Evolutionary conservation across 2,329 filamentous ascomycete genomes (phyloP).

Genomic region (Colletotrichum sojae): DNA sequence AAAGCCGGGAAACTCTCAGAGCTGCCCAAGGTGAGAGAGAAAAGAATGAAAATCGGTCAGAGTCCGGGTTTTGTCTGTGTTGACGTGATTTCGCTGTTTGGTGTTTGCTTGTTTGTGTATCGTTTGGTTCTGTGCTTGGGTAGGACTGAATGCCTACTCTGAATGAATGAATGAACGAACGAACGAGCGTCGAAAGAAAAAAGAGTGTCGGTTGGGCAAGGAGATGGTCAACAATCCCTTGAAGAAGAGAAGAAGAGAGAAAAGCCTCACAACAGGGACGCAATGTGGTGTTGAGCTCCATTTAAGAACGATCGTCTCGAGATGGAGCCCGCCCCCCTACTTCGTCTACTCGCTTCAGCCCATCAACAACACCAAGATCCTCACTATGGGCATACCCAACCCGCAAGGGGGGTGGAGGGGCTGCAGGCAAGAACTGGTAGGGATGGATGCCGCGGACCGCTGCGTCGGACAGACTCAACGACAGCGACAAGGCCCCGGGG

Average conservation of each 20-base stretch:
- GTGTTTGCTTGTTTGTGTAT: conserved; percentile 5
- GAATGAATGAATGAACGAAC: conserved; percentile 36
- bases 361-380: conserved; percentile 14
- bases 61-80: not conserved
- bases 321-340: conserved; percentile 15
- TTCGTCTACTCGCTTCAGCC: not conserved
- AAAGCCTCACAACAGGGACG: not conserved
- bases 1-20: conserved; percentile 32
- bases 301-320: conserved; percentile 22
- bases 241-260: conserved; percentile 26
- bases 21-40: conserved; percentile 1
- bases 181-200: conserved; percentile 7
- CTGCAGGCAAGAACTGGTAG: no score
- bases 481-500: conserved; percentile 14
- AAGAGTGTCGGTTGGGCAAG: conserved; percentile 37
- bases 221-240: conserved; percentile 41
- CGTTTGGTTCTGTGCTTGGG: conserved; percentile 11
- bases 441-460: conserved; percentile 12
- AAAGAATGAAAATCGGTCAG: conserved; percentile 27
- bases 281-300: conserved; percentile 26
- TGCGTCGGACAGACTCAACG: conserved; percentile 11
- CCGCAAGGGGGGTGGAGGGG: conserved; percentile 11
- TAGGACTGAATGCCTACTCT: conserved; percentile 16
- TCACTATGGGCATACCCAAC: conserved; percentile 2
- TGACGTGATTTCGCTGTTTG: no score